A percentile compares a stretch with the other conserved stretches of the same genome.
Evolutionary conservation across 805 yeast species (phyloP).

Genomic region (Barnettozyma botsteinii): DNA sequence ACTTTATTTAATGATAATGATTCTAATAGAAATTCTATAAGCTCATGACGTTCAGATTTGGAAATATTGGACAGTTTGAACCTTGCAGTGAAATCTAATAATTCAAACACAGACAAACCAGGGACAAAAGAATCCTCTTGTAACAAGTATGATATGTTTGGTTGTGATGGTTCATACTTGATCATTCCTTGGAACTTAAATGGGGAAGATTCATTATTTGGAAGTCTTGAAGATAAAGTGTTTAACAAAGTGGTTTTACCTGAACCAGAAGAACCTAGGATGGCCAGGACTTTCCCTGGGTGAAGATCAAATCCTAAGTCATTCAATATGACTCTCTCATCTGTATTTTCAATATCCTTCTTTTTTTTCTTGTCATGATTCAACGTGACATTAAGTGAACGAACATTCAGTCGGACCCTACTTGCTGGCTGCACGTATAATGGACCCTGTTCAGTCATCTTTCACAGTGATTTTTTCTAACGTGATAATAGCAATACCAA

Average conservation of each 20-base stretch:
- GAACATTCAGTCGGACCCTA: conserved; percentile 10
- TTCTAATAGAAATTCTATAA: conserved; percentile 55
- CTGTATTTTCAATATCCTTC: background rate
- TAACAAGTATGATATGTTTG: conserved; percentile 50
- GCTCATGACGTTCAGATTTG: conserved; percentile 35
- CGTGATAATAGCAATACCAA: too few species aligned
- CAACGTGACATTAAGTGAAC: conserved; percentile 6
- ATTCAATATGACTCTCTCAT: conserved; percentile 34
- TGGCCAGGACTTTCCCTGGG: conserved; percentile 63
- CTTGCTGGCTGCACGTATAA: conserved; percentile 2
- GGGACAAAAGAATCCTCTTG: conserved; percentile 74
- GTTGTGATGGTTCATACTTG: conserved; percentile 25
- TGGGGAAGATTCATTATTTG: conserved; percentile 20
- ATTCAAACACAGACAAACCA: conserved; percentile 66
- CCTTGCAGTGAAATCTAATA: conserved; percentile 64
- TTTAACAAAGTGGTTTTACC: conserved; percentile 81
- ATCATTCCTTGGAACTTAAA: conserved; percentile 40
- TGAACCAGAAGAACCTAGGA: conserved; percentile 83
- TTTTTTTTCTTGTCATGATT: conserved; percentile 3
- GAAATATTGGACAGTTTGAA: conserved; percentile 51
- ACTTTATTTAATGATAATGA: conserved; percentile 65
- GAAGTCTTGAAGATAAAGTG: conserved; percentile 49
- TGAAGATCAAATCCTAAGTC: conserved; percentile 55
- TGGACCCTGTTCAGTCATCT: conserved; percentile 3
- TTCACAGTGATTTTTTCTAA: too few species aligned